phyloP scores from a whole-genome alignment of 75 land plant species.

The Isoetes taiwanensis region DNA sequence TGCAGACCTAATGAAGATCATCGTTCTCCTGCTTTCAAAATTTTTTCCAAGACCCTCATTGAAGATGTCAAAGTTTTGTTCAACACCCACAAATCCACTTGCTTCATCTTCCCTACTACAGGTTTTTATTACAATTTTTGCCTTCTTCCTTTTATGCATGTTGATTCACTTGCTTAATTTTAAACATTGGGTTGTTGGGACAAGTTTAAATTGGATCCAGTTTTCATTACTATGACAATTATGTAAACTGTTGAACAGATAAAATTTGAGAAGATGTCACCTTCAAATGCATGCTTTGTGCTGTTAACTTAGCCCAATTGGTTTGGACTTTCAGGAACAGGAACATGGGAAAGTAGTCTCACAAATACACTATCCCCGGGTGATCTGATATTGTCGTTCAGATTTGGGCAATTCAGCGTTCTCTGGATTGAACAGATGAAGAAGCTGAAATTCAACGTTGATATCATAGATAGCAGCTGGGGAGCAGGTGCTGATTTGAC shows the following conservation, averaged over 20 bases:
- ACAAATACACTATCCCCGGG: not conserved
- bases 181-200: not conserved
- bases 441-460: conserved; percentile 1
- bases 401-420: not conserved
- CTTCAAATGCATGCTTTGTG: not conserved
- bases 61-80: not conserved
- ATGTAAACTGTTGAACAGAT: not conserved
- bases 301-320: not conserved
- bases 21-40: not conserved
- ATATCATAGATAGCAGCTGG: not conserved
- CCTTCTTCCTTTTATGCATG: not conserved
- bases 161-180: not conserved
- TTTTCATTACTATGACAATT: not conserved
- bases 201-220: not conserved
- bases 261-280: not conserved
- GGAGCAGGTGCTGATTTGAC: not conserved
- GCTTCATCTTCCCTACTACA: conserved; percentile 3
- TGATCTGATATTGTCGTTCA: not conserved
- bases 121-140: not conserved
- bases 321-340: not conserved
- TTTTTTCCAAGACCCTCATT: not conserved
- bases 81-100: not conserved
- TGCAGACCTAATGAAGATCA: not conserved
- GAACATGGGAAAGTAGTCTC: not conserved
- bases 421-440: not conserved